Conservation (phyloP, 2,329 filamentous ascomycete genomes). For the Monascus ruber region DNA sequence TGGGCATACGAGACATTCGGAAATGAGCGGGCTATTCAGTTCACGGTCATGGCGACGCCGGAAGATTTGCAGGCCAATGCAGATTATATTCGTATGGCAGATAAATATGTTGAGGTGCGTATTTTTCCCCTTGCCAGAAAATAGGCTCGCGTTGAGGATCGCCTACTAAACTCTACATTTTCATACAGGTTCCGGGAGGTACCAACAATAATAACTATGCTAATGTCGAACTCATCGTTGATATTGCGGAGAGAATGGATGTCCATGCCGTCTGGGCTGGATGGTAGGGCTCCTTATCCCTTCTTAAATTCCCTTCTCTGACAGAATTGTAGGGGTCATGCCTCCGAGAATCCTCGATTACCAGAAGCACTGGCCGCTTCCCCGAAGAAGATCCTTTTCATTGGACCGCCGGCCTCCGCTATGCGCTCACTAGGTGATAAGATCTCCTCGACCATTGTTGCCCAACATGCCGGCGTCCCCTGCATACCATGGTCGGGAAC, state of each 20-base stretch:
- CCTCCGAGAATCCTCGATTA: conserved; percentile 95
- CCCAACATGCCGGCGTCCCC: conserved; percentile 88
- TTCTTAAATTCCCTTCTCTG: not conserved
- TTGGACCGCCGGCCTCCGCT: conserved; percentile 90
- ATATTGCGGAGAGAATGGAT: conserved; percentile 95
- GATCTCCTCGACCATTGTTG: conserved; percentile 98
- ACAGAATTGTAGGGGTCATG: conserved; percentile 61
- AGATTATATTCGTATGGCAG: conserved; percentile 98
- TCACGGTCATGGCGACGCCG: conserved; percentile 98
- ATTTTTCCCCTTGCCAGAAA: not conserved
- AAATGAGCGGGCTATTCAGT: conserved; percentile 95
- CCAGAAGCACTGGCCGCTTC: conserved; percentile 93
- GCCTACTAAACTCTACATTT: too few relatives aligned
- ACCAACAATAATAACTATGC: conserved; percentile 99
- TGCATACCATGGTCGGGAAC: conserved; percentile 99
- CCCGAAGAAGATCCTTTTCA: conserved; percentile 98
- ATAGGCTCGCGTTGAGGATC: too few relatives aligned
- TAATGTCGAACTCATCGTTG: conserved; percentile 97
- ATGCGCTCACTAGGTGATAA: conserved; percentile 99
- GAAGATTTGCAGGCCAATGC: conserved; percentile 96
- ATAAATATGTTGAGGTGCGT: conserved; percentile 85
- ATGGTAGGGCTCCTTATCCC: conserved; percentile 54
- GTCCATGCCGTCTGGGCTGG: conserved; percentile 98
- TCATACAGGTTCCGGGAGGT: conserved; percentile 67
- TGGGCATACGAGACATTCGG: conserved; percentile 99